phyloP scores from a whole-genome alignment of 2,329 filamentous ascomycete genomes.

The Monilinia fructicola region DNA sequence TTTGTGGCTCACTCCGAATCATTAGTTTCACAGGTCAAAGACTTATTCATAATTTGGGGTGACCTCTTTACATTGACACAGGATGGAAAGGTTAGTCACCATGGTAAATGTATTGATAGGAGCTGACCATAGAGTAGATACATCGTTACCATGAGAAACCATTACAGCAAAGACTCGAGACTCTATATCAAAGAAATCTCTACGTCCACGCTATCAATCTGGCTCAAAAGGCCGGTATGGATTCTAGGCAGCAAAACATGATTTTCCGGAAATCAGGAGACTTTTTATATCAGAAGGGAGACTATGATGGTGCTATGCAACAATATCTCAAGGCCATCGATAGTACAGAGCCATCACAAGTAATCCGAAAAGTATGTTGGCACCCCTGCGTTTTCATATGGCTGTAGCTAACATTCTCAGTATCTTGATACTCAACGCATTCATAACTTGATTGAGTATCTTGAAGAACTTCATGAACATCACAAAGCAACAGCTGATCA shows the following conservation, averaged over 20 bases:
- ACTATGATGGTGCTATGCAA: constrained; percentile 98
- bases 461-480: constrained; percentile 94
- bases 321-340: constrained; percentile 96
- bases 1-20: constrained; percentile 89
- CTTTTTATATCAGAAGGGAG: constrained; percentile 88
- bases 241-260: constrained; percentile 76
- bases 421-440: constrained; percentile 97
- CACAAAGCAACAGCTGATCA: constrained; percentile 92
- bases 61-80: constrained; percentile 87
- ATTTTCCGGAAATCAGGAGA: constrained; percentile 95
- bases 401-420: constrained; percentile 46
- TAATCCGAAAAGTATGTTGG: constrained; percentile 75
- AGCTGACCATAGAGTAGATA: constrained; percentile 58
- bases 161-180: constrained; percentile 85
- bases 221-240: constrained; percentile 83
- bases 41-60: constrained; percentile 84
- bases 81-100: constrained; percentile 76
- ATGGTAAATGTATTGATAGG: background rate
- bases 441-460: constrained; percentile 93
- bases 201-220: constrained; percentile 90
- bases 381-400: background rate
- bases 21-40: constrained; percentile 74
- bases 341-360: constrained; percentile 91
- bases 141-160: constrained; percentile 88
- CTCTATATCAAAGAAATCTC: constrained; percentile 90